Percentiles rank a stretch among this genome's conserved stretches.
Evolutionary conservation across 2,329 filamentous ascomycete genomes (phyloP).

Genomic region (Aureobasidium melanogenum): DNA sequence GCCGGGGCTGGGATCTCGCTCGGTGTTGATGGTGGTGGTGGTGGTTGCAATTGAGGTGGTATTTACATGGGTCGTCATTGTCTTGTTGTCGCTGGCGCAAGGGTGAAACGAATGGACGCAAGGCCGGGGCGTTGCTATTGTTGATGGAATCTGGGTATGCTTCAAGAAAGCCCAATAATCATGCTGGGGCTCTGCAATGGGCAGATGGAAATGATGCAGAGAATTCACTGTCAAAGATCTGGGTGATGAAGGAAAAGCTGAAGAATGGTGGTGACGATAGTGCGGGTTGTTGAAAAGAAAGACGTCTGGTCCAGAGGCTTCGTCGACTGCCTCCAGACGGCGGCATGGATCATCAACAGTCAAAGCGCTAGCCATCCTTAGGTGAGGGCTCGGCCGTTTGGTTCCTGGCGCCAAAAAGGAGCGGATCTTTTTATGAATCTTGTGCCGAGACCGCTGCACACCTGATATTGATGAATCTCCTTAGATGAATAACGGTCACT

Average conservation of each 20-base stretch:
- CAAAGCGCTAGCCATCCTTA: constrained; percentile 7
- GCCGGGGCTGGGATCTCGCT: constrained; percentile 41
- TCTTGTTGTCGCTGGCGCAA: constrained; percentile 10
- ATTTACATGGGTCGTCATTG: constrained; percentile 9
- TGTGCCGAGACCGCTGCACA: constrained; percentile 5
- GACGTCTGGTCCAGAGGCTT: background rate
- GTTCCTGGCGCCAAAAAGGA: constrained; percentile 8
- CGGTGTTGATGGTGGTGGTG: background rate
- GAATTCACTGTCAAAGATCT: background rate
- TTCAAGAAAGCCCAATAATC: constrained; percentile 8
- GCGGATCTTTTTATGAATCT: constrained; percentile 2
- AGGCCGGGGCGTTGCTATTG: constrained; percentile 12
- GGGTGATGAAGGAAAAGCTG: background rate
- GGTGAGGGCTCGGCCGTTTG: constrained; percentile 2
- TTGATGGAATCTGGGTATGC: constrained; percentile 1
- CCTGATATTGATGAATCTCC: background rate
- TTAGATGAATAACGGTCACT: constrained; percentile 1
- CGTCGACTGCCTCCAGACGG: background rate
- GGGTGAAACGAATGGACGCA: constrained; percentile 15
- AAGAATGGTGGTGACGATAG: constrained; percentile 2
- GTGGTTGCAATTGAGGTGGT: background rate
- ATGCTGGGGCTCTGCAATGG: constrained; percentile 3
- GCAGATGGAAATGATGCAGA: background rate
- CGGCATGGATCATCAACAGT: constrained; percentile 5
- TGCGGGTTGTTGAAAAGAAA: constrained; percentile 1